Evolutionary conservation across 176 grass and related monocot species (phyloP), one percentile per base, ranked within the genome.

Genomic region (Hsuehochloa calcarea): DNA sequence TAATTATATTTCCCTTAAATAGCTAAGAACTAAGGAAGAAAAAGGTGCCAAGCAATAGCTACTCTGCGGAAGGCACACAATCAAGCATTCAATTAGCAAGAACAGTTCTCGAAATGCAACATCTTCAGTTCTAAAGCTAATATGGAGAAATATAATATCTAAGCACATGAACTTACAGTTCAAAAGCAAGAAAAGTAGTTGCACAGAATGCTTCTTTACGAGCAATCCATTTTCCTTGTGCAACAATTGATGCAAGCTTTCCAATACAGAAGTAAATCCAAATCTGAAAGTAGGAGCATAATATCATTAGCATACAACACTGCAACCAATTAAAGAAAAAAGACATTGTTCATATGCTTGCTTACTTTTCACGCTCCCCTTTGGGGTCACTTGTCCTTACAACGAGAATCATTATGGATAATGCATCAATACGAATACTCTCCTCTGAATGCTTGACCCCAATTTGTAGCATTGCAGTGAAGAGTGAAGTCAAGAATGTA

Each of bases 401-500:
- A 75, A 92, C 79, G 39, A 95, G 85, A 93, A 93, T 93, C 91
- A 98, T 95, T 84, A 98, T 85, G 27, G 78, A 80, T 88, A 95
- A 88, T 80, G 91, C 91, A 84, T 95, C 87, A 73, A 70, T 67
- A 61, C 69, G 75, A 63, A 90, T 83, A 79, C 17, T 84, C 85
- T 91, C 93, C 39, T 92, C 82, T 13, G 70, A 72, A 88, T 88
- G 76, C 75, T 84, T 90, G 19, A 79, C 45, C 11, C 52, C 85
- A 83, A 91, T 74, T 92, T 87, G 79, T 72, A 88, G 68, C 77
- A 93, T 91, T 62, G 39, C 46, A 58, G 85, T 80, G 59, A 91
- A 98, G 65, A 95, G 65, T 70, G 87, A 78, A 73, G 60, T 47
- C 95, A 91, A 95, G 43, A 86, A 88, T 73, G 75, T 79, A 70